A percentile compares a stretch with the other conserved stretches of the same genome.
These are phyloP conservation scores for Mixia osmundae DNA, from an alignment of 1,284 basidiomycete genomes.

Conservation along the genomic window DNA sequence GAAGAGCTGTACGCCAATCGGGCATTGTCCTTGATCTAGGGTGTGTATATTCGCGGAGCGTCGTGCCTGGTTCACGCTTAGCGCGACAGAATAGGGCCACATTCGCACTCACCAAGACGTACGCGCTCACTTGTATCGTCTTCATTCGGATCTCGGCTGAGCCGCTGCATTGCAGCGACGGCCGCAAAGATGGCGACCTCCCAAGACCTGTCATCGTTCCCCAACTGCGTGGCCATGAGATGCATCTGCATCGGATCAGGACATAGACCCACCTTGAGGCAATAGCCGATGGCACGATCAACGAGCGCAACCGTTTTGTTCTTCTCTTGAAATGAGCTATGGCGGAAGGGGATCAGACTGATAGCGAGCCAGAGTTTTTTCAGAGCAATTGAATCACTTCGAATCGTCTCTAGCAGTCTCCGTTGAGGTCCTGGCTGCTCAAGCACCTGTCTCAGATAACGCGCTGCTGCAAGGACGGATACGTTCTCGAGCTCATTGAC, in stretches of 20 bases:
- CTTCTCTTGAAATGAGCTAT: slow-evolving; percentile 35
- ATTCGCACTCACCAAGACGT: too few relatives aligned
- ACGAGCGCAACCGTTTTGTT: slow-evolving; percentile 39
- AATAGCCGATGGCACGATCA: slow-evolving; percentile 51
- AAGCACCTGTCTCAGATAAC: slow-evolving; percentile 5
- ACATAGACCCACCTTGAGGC: slow-evolving; percentile 33
- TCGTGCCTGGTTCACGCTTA: not conserved
- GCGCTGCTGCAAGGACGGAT: slow-evolving; percentile 26
- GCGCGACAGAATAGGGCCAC: not conserved
- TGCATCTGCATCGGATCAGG: slow-evolving; percentile 4
- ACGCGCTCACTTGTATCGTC: too few relatives aligned
- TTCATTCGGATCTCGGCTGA: too few relatives aligned
- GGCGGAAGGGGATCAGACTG: slow-evolving; percentile 38
- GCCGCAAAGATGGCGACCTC: not conserved
- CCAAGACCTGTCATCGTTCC: slow-evolving; percentile 4
- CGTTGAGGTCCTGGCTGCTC: not conserved
- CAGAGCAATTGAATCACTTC: slow-evolving; percentile 18
- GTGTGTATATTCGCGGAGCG: slow-evolving; percentile 1
- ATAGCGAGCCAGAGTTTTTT: slow-evolving; percentile 50
- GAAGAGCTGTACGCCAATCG: not conserved
- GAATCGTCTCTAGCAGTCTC: not conserved
- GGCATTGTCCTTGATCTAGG: slow-evolving; percentile 1
- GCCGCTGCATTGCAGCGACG: not conserved
- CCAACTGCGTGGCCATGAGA: slow-evolving; percentile 3
- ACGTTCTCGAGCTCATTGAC: slow-evolving; percentile 21